Base-by-base conservation (phyloP, 805 yeast species). In the Candida verbasci region DNA sequence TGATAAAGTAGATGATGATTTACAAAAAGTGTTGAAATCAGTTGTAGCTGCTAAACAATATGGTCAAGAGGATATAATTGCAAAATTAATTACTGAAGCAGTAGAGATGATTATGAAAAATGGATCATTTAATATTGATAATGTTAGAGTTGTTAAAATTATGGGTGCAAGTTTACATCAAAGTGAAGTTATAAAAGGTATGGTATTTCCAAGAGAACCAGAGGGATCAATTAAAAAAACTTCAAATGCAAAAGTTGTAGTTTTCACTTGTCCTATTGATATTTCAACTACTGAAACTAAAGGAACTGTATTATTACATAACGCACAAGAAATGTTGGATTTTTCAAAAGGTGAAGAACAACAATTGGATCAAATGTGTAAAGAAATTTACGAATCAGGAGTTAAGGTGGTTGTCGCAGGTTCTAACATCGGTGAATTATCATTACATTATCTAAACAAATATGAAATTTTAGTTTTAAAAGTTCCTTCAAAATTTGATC, bases 191-290 rank as follows among this genome's bases (percentile, higher is more conserved):
- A 70, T 93, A 45, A 86, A 85, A 63, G 98, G 98, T 49, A 93
- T 93, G 98, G 96, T 93, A 25, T 91, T 93, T 74, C 95, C 95
- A 48, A 78, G 94, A 52, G 95, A 88, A 60, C 96, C 97, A n/a
- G 97, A 91, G 60, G 94, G 97, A 11, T 80, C 78, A 47, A 63
- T 89, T 34, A 87, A 86, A 56, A 74, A 80, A 43, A 66, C 83
- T 39, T 57, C 51, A 8, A 78, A 73, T 49, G 78, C 94, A 12
- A 88, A 86, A 58, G 97, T 93, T 31, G 98, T 86, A 8, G 89
- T 88, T 2, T 93, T 72, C 68, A 87, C 96, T 7, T 82, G 95
- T 60, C 97, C 97, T 18, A 78, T 93, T 38, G 98, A 93, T 63
- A 86, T 86, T 42, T 82, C 96, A 10, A 82, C 88, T 42, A 89